A percentile compares a stretch with the other conserved stretches of the same genome.
phyloP scores from a whole-genome alignment of 2,329 filamentous ascomycete species.

The Colletotrichum echinochloae region DNA sequence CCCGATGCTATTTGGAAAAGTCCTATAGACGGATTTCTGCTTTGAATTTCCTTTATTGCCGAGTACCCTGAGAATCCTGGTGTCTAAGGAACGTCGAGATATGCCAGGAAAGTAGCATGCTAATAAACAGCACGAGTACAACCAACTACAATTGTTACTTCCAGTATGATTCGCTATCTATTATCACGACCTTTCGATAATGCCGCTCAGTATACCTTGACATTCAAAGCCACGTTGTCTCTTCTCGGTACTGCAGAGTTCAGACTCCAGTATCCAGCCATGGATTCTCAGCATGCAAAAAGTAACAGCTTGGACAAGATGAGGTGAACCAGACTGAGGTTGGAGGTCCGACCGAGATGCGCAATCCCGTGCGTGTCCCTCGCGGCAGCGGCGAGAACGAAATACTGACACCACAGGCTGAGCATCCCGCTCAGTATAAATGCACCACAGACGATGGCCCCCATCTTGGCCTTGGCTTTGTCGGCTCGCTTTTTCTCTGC shows the following conservation, averaged over 20 bases:
- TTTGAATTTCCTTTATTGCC: background rate
- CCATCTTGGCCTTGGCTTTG: background rate
- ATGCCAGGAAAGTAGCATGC: too few relatives aligned
- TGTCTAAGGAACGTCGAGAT: too few relatives aligned
- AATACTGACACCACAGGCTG: constrained; percentile 9
- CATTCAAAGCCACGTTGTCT: background rate
- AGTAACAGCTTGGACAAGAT: constrained; percentile 4
- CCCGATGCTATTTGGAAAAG: too few relatives aligned
- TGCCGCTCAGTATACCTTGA: background rate
- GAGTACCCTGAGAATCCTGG: too few relatives aligned
- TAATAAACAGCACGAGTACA: too few relatives aligned
- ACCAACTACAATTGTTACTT: too few relatives aligned
- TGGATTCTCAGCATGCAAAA: background rate
- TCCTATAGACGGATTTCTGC: too few relatives aligned
- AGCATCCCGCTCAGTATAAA: background rate
- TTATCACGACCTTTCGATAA: background rate
- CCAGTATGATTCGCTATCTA: too few relatives aligned
- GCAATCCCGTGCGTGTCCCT: constrained; percentile 5
- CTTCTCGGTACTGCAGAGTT: too few relatives aligned
- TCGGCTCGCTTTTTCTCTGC: background rate
- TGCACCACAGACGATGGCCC: background rate
- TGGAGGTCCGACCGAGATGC: background rate
- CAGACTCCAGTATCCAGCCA: too few relatives aligned
- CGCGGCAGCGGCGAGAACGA: constrained; percentile 1
- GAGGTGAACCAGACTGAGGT: constrained; percentile 4